Evolutionary conservation across 164 flowering plant genomes (phyloP), one percentile per base, ranked within the genome.

Genomic region (Magnolia sinica): DNA sequence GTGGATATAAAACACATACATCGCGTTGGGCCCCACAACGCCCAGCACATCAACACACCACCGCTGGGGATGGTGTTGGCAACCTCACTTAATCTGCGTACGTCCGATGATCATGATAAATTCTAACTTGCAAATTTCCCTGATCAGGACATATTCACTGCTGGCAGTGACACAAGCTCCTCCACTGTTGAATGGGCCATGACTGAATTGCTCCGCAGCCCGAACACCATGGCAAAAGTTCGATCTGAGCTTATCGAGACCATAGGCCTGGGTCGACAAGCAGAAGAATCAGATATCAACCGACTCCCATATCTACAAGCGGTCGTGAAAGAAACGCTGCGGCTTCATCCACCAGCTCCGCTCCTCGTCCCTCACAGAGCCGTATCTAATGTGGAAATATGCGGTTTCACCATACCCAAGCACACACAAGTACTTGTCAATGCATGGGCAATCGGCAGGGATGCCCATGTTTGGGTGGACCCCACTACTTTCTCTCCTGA

Each of bases 101-200:
- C 7, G n/a, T n/a, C n/a, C n/a, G n/a, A n/a, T n/a, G 45, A 4
- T 37, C 45, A 37, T 0, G 4, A 37, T 37, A 37, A 37, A 37
- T 37, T 37, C 45, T 37, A 37, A 37, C 45, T 37, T 37, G 45
- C 45, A 37, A 37, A 37, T 37, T 37, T 37, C 45, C 4, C 7
- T 37, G 45, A 55, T 55, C 68, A 75, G 81, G 81, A 79, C 73
- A 8, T 79, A 52, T 79, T 75, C 37, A 37, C 10, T 1, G 81
- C 81, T 3, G 81, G 81, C 23, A 76, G 58, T 10, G 81, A 79
- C 4, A 79, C 78, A 1, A 76, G 74, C 23, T 76, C 81, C 4
- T 51, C 24, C n/a, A 76, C 81, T 10, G 2, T 79, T n/a, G 78
- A 79, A 65, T 79, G 81, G 81, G 81, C 81, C 7, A 76, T 79